Percentiles rank a stretch among this genome's conserved stretches.
Evolutionary conservation across 1,284 basidiomycete genomes (phyloP).

Genomic region (Ustilago lituana): DNA sequence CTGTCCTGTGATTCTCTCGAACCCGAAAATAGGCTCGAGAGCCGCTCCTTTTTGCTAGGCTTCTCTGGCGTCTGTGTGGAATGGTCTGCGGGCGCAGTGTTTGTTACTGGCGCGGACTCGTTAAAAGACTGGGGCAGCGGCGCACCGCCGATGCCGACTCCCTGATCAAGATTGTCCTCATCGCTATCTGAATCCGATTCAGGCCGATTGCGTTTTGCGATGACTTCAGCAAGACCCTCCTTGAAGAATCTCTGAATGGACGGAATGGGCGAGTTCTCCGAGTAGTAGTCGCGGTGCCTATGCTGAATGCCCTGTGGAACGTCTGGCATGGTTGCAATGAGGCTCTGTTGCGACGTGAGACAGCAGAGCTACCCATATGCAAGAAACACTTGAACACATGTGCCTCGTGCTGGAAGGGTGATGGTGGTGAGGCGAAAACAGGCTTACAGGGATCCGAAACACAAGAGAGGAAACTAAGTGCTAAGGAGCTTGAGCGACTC

Average conservation of each 20-base stretch:
- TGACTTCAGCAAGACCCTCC: constrained; percentile 36
- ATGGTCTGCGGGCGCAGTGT: not conserved
- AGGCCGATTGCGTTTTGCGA: constrained; percentile 23
- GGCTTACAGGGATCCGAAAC: no score
- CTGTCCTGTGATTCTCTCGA: constrained; percentile 4
- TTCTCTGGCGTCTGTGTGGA: no score
- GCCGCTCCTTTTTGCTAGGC: not conserved
- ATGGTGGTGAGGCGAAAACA: no score
- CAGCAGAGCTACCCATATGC: no score
- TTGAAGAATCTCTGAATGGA: constrained; percentile 49
- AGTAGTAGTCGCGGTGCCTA: constrained; percentile 41
- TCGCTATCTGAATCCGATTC: constrained; percentile 32
- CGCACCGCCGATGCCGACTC: not conserved
- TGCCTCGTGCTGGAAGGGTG: no score
- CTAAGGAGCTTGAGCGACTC: no score
- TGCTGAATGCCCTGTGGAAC: constrained; percentile 15
- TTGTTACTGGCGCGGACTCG: no score
- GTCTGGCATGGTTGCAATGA: constrained; percentile 3
- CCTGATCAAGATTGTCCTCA: constrained; percentile 2
- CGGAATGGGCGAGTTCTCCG: constrained; percentile 38
- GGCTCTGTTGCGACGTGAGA: no score
- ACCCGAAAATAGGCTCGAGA: constrained; percentile 11
- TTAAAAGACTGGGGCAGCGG: no score
- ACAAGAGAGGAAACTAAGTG: no score
- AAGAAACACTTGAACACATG: no score